These are phyloP conservation scores for Tetrahymena elliotti DNA, from an alignment of 73 alveolate genomes.

Conservation along the genomic window DNA sequence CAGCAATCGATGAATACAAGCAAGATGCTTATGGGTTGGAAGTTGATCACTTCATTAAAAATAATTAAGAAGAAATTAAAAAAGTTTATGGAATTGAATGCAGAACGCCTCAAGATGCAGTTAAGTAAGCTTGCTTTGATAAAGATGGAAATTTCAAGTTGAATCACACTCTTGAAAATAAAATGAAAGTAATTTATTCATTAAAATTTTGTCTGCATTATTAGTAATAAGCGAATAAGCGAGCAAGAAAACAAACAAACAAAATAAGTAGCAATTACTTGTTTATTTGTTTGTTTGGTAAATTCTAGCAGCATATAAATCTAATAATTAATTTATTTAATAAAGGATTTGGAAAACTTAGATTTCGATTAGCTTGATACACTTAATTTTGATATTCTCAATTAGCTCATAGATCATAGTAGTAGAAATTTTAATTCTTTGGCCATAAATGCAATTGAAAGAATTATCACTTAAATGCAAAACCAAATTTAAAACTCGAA, in stretches of 20 bases:
- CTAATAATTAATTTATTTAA: not conserved
- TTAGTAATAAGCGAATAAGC: too few relatives aligned
- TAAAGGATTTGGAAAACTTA: not conserved
- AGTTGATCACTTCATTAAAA: not conserved
- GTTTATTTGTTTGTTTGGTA: not conserved
- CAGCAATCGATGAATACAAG: not conserved
- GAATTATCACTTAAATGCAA: not conserved
- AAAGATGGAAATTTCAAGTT: not conserved
- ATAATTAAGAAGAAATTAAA: not conserved
- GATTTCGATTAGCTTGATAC: not conserved
- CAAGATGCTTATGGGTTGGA: not conserved
- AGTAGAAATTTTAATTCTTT: not conserved
- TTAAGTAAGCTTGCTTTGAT: not conserved
- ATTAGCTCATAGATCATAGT: not conserved
- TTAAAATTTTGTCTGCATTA: too few relatives aligned
- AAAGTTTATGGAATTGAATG: not conserved
- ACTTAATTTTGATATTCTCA: not conserved
- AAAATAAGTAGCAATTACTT: not conserved
- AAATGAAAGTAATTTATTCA: not conserved
- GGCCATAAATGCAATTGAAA: not conserved
- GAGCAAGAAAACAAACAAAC: too few relatives aligned
- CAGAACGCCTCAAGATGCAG: not conserved
- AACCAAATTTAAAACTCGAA: not conserved
- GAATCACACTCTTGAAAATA: not conserved
- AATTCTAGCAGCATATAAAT: not conserved